Evolutionary conservation across 2,329 filamentous ascomycete genomes (phyloP).

Genomic region (Tolypocladium paradoxum): DNA sequence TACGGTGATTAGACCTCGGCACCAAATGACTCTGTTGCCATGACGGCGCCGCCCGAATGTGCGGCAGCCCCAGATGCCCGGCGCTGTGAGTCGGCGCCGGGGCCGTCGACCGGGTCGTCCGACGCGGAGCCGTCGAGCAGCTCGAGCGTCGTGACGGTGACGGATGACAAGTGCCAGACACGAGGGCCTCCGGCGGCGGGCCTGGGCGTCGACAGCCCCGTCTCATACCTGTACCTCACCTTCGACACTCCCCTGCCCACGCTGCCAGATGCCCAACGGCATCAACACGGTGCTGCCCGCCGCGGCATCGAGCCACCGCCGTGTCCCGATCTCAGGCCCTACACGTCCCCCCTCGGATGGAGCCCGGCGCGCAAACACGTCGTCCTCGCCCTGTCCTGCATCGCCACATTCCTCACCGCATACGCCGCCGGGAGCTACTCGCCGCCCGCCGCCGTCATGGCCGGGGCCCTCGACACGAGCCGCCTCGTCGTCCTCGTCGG

Average conservation of each 20-base stretch:
- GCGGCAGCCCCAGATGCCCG: background rate
- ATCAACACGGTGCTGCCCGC: slow-evolving; percentile 4
- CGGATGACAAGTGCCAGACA: slow-evolving; percentile 1
- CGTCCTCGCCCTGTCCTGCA: slow-evolving; percentile 62
- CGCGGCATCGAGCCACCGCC: slow-evolving; percentile 33
- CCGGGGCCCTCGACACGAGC: slow-evolving; percentile 52
- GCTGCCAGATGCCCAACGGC: slow-evolving; percentile 10
- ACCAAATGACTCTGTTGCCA: too few relatives aligned
- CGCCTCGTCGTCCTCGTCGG: slow-evolving; percentile 58
- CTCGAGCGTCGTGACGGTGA: background rate
- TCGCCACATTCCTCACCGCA: slow-evolving; percentile 66
- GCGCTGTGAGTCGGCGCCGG: background rate
- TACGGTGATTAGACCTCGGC: too few relatives aligned
- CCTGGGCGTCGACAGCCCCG: slow-evolving; percentile 12
- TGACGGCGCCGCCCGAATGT: background rate
- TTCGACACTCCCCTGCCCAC: slow-evolving; percentile 27
- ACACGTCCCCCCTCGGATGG: slow-evolving; percentile 65
- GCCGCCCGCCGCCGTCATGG: slow-evolving; percentile 56
- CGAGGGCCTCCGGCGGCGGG: background rate
- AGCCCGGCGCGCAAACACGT: slow-evolving; percentile 55
- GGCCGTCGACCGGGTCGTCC: background rate
- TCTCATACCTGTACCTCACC: slow-evolving; percentile 29
- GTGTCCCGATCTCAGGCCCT: slow-evolving; percentile 55
- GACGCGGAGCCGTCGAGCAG: background rate
- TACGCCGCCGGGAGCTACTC: slow-evolving; percentile 76